Evolutionary conservation across 257 asterid genomes (phyloP).

Genomic region (Scutellaria baicalensis): DNA sequence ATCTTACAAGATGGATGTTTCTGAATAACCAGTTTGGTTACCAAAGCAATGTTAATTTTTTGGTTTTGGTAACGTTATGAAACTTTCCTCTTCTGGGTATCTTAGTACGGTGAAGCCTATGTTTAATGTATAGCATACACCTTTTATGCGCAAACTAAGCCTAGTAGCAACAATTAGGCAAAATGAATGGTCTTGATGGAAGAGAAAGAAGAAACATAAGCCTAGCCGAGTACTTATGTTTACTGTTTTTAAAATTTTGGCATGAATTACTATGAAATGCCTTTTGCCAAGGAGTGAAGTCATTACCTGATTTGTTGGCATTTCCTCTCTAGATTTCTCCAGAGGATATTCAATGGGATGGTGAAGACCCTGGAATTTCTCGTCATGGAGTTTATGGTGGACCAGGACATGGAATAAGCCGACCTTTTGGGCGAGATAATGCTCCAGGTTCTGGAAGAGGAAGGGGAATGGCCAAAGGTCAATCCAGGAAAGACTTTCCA

Average conservation of each 20-base stretch:
- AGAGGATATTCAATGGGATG: conserved; percentile 54
- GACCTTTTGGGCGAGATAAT: conserved; percentile 29
- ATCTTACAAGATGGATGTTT: too few species aligned
- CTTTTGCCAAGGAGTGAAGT: not conserved
- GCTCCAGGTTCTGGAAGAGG: conserved; percentile 54
- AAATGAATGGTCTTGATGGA: not conserved
- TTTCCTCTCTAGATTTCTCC: conserved; percentile 41
- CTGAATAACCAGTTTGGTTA: too few species aligned
- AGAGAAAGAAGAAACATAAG: not conserved
- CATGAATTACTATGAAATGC: not conserved
- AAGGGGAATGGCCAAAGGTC: conserved; percentile 40
- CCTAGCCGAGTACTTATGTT: not conserved
- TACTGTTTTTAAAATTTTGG: not conserved
- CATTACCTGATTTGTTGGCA: not conserved
- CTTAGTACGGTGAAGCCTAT: not conserved
- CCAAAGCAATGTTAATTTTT: not conserved
- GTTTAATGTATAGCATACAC: not conserved
- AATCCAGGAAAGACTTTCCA: conserved; percentile 38
- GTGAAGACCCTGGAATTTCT: conserved; percentile 45
- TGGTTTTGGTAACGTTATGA: not conserved
- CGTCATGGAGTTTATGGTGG: conserved; percentile 40
- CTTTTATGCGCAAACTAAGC: not conserved
- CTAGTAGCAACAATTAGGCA: not conserved
- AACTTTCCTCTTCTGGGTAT: not conserved
- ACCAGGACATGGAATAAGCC: conserved; percentile 32